A percentile compares a stretch with the other conserved stretches of the same genome.
These are phyloP conservation scores for Megacollybia platyphylla DNA, from an alignment of 1,284 basidiomycete genomes.

Conservation along the genomic window DNA sequence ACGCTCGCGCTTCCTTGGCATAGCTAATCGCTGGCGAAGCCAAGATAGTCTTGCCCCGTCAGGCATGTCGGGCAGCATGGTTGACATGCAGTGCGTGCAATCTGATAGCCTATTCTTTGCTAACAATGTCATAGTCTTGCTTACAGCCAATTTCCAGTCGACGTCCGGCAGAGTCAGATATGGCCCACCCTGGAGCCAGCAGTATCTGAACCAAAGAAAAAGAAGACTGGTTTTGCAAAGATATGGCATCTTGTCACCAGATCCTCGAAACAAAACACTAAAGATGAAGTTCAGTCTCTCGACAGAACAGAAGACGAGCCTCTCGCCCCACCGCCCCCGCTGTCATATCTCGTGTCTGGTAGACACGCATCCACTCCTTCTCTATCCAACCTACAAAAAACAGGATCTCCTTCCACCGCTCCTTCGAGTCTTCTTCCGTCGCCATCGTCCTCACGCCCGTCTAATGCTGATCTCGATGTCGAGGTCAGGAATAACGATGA, in stretches of 20 bases:
- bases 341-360: constrained; percentile 68
- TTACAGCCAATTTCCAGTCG: constrained; percentile 23
- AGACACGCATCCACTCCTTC: constrained; percentile 61
- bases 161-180: constrained; percentile 38
- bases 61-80: constrained; percentile 75
- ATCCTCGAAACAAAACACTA: constrained; percentile 26
- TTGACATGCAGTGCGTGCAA: constrained; percentile 82
- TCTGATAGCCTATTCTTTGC: constrained; percentile 4
- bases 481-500: constrained; percentile 26
- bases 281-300: constrained; percentile 22
- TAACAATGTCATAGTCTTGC: constrained; percentile 27
- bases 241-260: constrained; percentile 74
- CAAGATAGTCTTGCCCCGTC: constrained; percentile 68
- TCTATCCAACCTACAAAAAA: constrained; percentile 47
- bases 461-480: constrained; percentile 40
- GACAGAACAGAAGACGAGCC: constrained; percentile 52
- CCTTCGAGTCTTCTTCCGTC: constrained; percentile 63
- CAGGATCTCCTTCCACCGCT: constrained; percentile 53
- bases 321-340: constrained; percentile 72
- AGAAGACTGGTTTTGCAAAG: constrained; percentile 72
- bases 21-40: constrained; percentile 67
- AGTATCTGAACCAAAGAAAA: constrained; percentile 40
- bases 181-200: constrained; percentile 32
- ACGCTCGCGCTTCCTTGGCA: constrained; percentile 72
- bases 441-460: constrained; percentile 54